Conservation (phyloP, 306 rosid species). For the Trifolium repens region DNA sequence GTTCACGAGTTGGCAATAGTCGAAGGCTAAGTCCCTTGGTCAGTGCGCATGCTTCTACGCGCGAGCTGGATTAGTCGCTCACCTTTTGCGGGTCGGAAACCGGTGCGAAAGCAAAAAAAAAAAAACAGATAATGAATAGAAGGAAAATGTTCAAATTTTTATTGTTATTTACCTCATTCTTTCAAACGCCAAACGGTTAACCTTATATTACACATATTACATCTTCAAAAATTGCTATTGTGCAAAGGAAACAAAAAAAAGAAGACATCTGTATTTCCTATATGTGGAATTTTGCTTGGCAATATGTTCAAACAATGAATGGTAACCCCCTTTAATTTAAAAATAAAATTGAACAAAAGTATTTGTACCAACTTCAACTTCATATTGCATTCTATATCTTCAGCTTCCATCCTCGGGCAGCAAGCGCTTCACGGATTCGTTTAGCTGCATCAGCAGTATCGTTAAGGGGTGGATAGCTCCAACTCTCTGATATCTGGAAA, state of each 20-base stretch:
- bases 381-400: constrained; percentile 53
- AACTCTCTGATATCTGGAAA: constrained; percentile 85
- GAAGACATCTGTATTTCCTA: constrained; percentile 39
- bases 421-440: constrained; percentile 74
- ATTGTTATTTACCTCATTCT: constrained; percentile 38
- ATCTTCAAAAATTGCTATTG: constrained; percentile 39
- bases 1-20: no score
- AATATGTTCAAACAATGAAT: constrained; percentile 33
- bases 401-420: constrained; percentile 90
- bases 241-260: constrained; percentile 35
- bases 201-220: constrained; percentile 42
- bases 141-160: not conserved
- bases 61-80: no score
- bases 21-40: no score
- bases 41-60: no score
- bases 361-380: not conserved
- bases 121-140: not conserved
- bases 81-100: no score
- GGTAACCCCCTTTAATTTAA: not conserved
- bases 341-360: not conserved
- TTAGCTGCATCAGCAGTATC: constrained; percentile 88
- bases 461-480: constrained; percentile 96
- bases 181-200: constrained; percentile 32
- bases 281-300: constrained; percentile 19
- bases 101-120: no score